Evolutionary conservation across 441 rosid genomes (phyloP), one percentile per base, ranked within the genome.

Genomic region (Populus hybrid): DNA sequence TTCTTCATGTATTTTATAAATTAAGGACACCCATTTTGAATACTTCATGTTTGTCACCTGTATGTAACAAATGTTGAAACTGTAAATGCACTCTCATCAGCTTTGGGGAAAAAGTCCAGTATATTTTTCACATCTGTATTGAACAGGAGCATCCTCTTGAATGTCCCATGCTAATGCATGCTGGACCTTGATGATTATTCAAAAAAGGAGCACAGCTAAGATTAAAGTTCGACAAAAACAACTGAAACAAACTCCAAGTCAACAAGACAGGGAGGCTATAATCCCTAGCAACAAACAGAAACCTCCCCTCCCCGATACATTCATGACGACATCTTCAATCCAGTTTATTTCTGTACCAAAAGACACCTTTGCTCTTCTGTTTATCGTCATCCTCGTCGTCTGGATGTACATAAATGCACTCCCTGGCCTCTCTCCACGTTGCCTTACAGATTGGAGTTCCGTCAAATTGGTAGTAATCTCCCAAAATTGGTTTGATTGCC

Each of bases 381-480:
- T 82, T 86, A 8, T 78, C 89, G 35, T 90, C 46, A 1, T 38
- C 34, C 1, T 34, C 36, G 0, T 34, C 97, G 35, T 96, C 99
- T 3, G 87, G 85, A 80, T 90, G 98, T 1, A 96, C 98, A 50
- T 89, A 96, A 53, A 94, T 28, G 74, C 99, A 96, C 80, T 96
- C 97, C 86, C 89, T 93, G 0, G 94, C 94, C 86, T 96, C 99
- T 81, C 99, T 94, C 89, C 90, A 96, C 81, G 93, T 78, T 0
- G 99, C 98, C 87, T 85, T 86, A 73, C 75, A 74, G 36, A 91
- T 34, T 1, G 98, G 92, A 18, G 97, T 94, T 75, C 91, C 91
- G 26, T 96, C 99, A 1, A 85, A 89, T 74, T 89, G 95, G 79
- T 96, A 93, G 71, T 96, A 93, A 1, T 94, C 94, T n/a, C 98